Evolutionary conservation across 148 eudicot genomes (phyloP), one percentile per base, ranked within the genome.

Genomic region (Bassia scoparia): DNA sequence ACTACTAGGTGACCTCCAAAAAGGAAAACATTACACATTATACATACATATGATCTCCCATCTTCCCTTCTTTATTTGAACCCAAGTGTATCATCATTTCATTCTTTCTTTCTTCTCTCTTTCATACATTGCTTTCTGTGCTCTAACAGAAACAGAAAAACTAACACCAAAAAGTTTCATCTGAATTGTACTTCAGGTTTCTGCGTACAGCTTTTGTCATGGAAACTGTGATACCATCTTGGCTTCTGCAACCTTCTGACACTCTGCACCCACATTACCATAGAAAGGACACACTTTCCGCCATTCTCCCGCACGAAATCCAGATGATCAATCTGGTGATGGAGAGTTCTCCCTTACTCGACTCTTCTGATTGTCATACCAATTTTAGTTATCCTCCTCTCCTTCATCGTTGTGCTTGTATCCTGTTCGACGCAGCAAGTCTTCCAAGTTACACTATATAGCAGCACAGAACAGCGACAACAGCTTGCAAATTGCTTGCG

Each of bases 391-490:
- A 31, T 91, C 71, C 78, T 94, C n/a, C 76, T 94, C 54, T 54
- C 81, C 18, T 74, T 87, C 30, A 79, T 88, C 24, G 21, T 84
- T 2, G 71, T 87, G 2, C 80, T 94, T 31, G 61, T 82, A 9
- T 86, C 44, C 81, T 88, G 78, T 87, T 94, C 80, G 91, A 7
- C 84, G 93, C 80, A 83, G 20, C n/a, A 86, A 83, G 49, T 73
- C 73, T 16, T 61, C 64, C 2, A 87, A 84, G 44, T 49, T 53
- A 63, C 56, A 21, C 53, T 10, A 31, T 83, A 37, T 4, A 80
- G 58, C 76, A 76, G 54, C 67, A 63, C 64, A 58, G 63, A 68
- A 66, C 31, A 73, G 71, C 46, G 81, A 78, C 61, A 72, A 55
- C 71, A 55, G 48, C 77, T n/a, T 71, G 71, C 73, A 79, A 80